Evolutionary conservation across 2,329 filamentous ascomycete genomes (phyloP), one percentile per base, ranked within the genome.

Genomic region (Fusarium camptoceras): DNA sequence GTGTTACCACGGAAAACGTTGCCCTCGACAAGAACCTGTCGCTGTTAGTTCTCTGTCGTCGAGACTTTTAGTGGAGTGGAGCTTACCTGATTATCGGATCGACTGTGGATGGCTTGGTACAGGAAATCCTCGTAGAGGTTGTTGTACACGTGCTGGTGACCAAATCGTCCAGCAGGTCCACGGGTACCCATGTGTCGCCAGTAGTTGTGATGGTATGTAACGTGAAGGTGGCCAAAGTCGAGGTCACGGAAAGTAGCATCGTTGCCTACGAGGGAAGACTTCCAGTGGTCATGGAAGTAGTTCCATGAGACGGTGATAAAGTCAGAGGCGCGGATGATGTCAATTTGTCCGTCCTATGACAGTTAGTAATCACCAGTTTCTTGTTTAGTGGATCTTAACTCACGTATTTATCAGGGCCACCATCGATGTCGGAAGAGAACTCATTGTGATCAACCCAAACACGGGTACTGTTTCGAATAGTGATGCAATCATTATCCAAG

Each of bases 131-230:
- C 79, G 71, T 85, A 85, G 14, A 83, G 75, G 72, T 85, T 85
- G 76, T 81, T 86, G 74, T 83, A 86, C 54, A 86, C 65, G 59
- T 86, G 84, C 59, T 83, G 82, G 55, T 82, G 81, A 4, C 84
- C 84, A 70, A 86, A 86, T 4, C 83, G 82, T 4, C 83, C 82
- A 5, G 84, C 83, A 2, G 83, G 83, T 0, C 82, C 83, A 10
- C 83, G 80, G 0, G 83, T 86, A 46, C 83, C 83, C 59, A 77
- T 74, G 64, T 84, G 82, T 24, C 74, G 71, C 82, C 81, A 85
- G 75, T 83, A 77, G 76, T 86, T 86, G 73, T 86, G 83, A 71
- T 85, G 83, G 65, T 85, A 85, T 1, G 82, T 84, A 57, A 86
- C 71, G 71, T 83, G 83, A 9, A 86, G 78, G 53, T 82, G 77